These are phyloP conservation scores for Fusarium globosum DNA, from an alignment of 2,329 filamentous ascomycete genomes.

Conservation along the genomic window DNA sequence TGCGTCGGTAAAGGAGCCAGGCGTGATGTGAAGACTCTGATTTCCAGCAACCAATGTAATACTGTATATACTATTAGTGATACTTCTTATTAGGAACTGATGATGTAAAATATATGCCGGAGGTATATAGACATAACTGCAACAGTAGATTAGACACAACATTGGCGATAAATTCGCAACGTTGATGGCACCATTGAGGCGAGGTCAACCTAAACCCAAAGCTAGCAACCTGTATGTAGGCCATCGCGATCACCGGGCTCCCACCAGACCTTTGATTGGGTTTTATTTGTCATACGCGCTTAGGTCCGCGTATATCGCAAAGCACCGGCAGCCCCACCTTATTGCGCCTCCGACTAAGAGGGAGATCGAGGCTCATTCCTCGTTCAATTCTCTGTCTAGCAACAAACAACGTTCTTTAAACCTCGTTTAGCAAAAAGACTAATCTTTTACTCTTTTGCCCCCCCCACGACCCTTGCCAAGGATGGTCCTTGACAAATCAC, in stretches of 20 bases:
- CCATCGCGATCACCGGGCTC: not conserved
- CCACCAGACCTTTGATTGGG: not conserved
- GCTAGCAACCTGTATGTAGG: not conserved
- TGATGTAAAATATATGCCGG: not conserved
- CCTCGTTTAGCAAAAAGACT: not conserved
- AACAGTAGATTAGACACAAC: accelerated
- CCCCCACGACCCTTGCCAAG: not conserved
- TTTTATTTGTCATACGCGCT: not conserved
- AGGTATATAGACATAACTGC: accelerated
- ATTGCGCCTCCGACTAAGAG: not conserved
- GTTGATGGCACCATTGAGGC: not conserved
- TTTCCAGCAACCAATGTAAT: accelerated
- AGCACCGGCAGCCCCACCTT: not conserved
- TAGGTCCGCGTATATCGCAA: not conserved
- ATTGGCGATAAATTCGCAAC: not conserved
- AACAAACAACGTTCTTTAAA: not conserved
- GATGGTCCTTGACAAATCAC: not conserved
- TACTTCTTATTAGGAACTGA: not conserved
- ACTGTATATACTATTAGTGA: not conserved
- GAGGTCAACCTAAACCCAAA: not conserved
- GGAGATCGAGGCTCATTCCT: not conserved
- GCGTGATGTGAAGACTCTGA: not conserved
- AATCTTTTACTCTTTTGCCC: not conserved
- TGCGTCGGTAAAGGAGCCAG: not conserved
- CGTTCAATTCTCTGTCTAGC: not conserved